Conservation (phyloP, 2,329 filamentous ascomycete species). For the Fusarium hostae region DNA sequence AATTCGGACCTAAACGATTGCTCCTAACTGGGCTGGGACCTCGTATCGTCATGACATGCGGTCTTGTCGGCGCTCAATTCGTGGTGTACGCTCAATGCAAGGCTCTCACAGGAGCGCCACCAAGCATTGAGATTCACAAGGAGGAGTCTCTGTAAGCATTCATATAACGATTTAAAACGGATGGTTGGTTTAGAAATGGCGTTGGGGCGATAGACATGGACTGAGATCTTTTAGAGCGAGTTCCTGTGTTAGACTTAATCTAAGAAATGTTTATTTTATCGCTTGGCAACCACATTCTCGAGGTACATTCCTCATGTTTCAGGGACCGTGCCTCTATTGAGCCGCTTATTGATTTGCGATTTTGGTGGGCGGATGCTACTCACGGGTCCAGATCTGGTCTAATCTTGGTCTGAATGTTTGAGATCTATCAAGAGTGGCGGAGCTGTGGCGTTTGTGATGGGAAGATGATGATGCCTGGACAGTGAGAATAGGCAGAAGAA, state of each 20-base stretch:
- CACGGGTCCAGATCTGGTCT: conserved; percentile 19
- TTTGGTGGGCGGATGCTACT: conserved; percentile 2
- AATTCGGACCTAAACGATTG: conserved; percentile 62
- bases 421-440: conserved; percentile 20
- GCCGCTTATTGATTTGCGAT: conserved; percentile 27
- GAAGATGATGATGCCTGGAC: neutral
- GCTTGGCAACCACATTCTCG: neutral
- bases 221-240: conserved; percentile 16
- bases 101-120: conserved; percentile 61
- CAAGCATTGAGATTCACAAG: conserved; percentile 65
- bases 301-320: conserved; percentile 2
- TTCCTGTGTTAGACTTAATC: conserved; percentile 5
- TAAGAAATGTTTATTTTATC: neutral
- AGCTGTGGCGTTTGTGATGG: conserved; percentile 10
- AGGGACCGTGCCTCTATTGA: conserved; percentile 27
- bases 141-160: conserved; percentile 48
- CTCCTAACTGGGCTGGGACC: conserved; percentile 61
- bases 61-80: conserved; percentile 63
- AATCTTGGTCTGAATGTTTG: conserved; percentile 4
- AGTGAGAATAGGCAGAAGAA: neutral
- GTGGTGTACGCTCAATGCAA: conserved; percentile 68
- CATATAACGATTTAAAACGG: neutral
- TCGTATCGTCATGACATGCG: conserved; percentile 64
- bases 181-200: neutral
- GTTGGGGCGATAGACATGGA: conserved; percentile 19